These are phyloP conservation scores for Saturnispora gosingensis DNA, from an alignment of 805 yeast genomes.

Conservation along the genomic window DNA sequence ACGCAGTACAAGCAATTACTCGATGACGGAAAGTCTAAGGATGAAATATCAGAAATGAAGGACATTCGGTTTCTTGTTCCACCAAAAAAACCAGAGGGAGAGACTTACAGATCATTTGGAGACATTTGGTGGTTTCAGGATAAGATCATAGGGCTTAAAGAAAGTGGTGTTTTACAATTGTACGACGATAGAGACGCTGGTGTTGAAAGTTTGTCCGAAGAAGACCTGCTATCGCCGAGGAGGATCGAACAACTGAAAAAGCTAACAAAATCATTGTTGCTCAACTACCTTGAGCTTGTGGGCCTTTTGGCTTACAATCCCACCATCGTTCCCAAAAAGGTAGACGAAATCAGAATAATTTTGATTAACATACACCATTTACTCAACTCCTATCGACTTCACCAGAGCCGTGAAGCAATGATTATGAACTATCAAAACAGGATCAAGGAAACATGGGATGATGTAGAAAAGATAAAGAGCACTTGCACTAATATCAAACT, in stretches of 20 bases:
- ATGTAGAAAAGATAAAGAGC: constrained; percentile 35
- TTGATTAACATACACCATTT: constrained; percentile 87
- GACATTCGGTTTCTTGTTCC: constrained; percentile 54
- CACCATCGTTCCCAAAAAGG: constrained; percentile 43
- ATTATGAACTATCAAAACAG: constrained; percentile 65
- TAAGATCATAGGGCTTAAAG: constrained; percentile 63
- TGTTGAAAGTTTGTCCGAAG: constrained; percentile 11
- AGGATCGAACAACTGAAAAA: constrained; percentile 71
- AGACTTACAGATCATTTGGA: constrained; percentile 79
- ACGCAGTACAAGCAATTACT: constrained; percentile 29
- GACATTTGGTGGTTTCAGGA: constrained; percentile 80
- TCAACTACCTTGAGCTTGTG: constrained; percentile 74
- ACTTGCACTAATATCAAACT: constrained; percentile 33
- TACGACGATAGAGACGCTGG: constrained; percentile 31
- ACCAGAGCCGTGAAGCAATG: constrained; percentile 85
- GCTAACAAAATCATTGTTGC: constrained; percentile 64
- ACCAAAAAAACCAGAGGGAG: constrained; percentile 52
- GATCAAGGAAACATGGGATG: constrained; percentile 32
- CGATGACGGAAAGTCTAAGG: constrained; percentile 18
- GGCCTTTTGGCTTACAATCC: constrained; percentile 76
- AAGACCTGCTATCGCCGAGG: constrained; percentile 34
- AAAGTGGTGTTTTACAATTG: constrained; percentile 69
- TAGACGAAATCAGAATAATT: constrained; percentile 72
- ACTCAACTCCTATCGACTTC: constrained; percentile 87
- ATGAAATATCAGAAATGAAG: constrained; percentile 17